Evolutionary conservation across 2,329 filamentous ascomycete species (phyloP), one percentile per base, ranked within the genome.

Genomic region (Penicillium sp.): DNA sequence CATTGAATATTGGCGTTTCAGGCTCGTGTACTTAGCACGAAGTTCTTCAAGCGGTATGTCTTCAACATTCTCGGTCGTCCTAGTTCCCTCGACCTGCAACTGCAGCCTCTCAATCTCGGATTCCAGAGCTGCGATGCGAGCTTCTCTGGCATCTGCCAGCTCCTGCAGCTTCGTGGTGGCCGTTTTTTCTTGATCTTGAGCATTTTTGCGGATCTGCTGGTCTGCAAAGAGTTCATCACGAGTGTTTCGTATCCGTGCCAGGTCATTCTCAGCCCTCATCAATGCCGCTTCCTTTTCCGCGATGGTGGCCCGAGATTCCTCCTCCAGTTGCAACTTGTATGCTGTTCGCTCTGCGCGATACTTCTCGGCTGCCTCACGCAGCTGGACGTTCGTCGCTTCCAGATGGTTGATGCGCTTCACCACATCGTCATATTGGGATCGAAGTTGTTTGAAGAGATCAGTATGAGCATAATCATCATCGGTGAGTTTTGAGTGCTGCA

Each of bases 401-500:
- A 98, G 79, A 68, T 94, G 88, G 74, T 99, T 99, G 70, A 96
- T 88, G 39, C 92, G 88, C 75, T 91, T 94, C 67, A 97, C 92
- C 8, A 96, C 86, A 68, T 98, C 94, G 71, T 98, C 95, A 69
- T 96, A 91, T 69, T 97, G 92, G 25, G 85, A 85, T 77, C 93
- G 96, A 71, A 97, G 85, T 63, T 90, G 87, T 77, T 96, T 98
- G 83, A 96, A 99, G 3, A 96, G 84, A 69, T 97, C 92, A 4
- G 92, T 96, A 58, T 92, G 88, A 42, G 92, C 88, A 72, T 96
- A 98, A 69, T 99, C 95, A 63, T 99, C 95, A 69, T 99, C 95
- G 0, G 90, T 90, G 47, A 93, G 81, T 57, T 86, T 88, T 14
- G 91, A 88, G 50, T 90, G 82, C 73, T 88, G 54, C 14, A 51